These are phyloP conservation scores for Syzygium oleosum DNA, from an alignment of 345 rosid genomes.

Conservation along the genomic window DNA sequence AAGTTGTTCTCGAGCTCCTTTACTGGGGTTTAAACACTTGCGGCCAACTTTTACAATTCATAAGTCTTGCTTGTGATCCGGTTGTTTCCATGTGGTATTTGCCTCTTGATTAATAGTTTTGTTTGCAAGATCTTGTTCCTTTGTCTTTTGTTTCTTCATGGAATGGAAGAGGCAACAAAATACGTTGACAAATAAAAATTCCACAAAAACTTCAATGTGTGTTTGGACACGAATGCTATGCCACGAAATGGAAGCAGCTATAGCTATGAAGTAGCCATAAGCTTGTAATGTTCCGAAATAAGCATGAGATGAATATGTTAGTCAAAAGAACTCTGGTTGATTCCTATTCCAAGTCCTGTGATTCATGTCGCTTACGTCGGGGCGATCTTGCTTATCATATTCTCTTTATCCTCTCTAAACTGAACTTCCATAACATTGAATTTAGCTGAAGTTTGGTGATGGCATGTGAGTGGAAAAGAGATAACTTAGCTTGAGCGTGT, in stretches of 20 bases:
- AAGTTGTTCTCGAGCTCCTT: conserved; percentile 95
- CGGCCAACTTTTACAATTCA: conserved; percentile 91
- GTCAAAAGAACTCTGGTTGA: not conserved
- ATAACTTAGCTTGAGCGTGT: not conserved
- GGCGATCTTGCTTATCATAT: not conserved
- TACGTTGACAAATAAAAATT: not conserved
- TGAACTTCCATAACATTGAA: not conserved
- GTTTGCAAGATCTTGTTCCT: not conserved
- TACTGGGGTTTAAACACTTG: conserved; percentile 88
- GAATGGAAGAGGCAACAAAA: not conserved
- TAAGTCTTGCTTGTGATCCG: conserved; percentile 41
- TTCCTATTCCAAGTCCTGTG: not conserved
- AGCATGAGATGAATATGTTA: not conserved
- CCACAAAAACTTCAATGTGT: not conserved
- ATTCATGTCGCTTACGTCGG: not conserved
- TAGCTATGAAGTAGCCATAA: not conserved
- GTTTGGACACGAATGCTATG: not conserved
- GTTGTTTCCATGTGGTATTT: not conserved
- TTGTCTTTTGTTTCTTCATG: not conserved
- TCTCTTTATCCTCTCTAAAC: not conserved
- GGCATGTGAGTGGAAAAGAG: not conserved
- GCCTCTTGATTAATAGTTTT: not conserved
- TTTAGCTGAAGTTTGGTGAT: not conserved
- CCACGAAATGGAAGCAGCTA: not conserved
- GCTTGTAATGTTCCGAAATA: not conserved